Evolutionary conservation across 768 basidiomycete genomes (phyloP).

Genomic region (Lentinula boryana): DNA sequence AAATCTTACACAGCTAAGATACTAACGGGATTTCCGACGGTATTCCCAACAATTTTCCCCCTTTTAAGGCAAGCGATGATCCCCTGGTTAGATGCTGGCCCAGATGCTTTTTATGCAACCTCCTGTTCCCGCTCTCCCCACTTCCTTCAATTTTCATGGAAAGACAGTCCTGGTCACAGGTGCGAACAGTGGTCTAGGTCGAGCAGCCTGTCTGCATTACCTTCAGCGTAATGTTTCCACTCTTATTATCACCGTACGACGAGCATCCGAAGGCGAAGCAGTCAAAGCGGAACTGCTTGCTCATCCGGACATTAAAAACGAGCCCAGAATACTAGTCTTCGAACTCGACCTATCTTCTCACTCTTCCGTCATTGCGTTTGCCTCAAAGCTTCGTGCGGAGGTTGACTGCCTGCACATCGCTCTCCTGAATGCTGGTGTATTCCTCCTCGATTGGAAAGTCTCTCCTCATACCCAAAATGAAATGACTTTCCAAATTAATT

Average conservation of each 20-base stretch:
- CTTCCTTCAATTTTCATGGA: conserved; percentile 15
- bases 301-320: conserved; percentile 9
- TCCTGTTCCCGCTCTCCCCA: conserved; percentile 8
- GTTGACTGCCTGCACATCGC: conserved; percentile 12
- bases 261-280: conserved; percentile 6
- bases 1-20: neutral
- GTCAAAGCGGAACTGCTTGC: conserved; percentile 11
- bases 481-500: conserved; percentile 14
- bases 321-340: conserved; percentile 12
- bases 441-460: conserved; percentile 2
- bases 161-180: conserved; percentile 26
- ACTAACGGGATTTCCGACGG: neutral
- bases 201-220: conserved; percentile 11
- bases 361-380: conserved; percentile 13
- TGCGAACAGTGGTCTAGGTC: conserved; percentile 13
- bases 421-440: conserved; percentile 16
- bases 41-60: neutral
- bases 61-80: neutral
- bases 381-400: conserved; percentile 8
- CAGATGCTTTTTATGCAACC: conserved; percentile 12
- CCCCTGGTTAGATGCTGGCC: too few relatives aligned
- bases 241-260: conserved; percentile 15
- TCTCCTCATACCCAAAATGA: conserved; percentile 13
- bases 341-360: conserved; percentile 14
- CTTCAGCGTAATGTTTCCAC: conserved; percentile 11